phyloP scores from a whole-genome alignment of 2,329 filamentous ascomycete species.

The Colletotrichum higginsianum region DNA sequence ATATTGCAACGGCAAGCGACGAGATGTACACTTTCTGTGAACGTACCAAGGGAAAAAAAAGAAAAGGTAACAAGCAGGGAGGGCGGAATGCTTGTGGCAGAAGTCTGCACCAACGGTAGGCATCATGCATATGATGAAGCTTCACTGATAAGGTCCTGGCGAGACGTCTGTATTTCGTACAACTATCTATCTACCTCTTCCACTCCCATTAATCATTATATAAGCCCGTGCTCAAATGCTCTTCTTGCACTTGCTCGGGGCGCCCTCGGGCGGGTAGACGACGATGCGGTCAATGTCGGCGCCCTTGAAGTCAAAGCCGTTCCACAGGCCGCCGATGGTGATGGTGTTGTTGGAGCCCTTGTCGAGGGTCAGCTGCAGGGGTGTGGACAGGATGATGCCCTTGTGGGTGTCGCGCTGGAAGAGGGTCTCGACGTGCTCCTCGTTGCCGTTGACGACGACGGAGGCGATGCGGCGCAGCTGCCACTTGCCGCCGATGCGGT shows the following conservation, averaged over 20 bases:
- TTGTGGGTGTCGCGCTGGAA: conserved; percentile 70
- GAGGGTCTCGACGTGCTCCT: conserved; percentile 60
- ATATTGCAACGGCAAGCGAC: no score
- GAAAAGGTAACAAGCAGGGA: no score
- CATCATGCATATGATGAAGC: neutral
- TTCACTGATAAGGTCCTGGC: neutral
- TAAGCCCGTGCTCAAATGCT: neutral
- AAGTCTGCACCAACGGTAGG: neutral
- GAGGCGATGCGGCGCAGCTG: conserved; percentile 72
- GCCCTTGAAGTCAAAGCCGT: conserved; percentile 70
- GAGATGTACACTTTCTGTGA: no score
- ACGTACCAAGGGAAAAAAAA: no score
- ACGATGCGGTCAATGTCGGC: conserved; percentile 73
- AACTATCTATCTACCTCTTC: neutral
- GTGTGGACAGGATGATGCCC: conserved; percentile 71
- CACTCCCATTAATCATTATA: conserved; percentile 10
- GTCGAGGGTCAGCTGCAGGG: conserved; percentile 67
- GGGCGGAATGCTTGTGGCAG: neutral
- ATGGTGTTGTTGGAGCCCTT: conserved; percentile 68
- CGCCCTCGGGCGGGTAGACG: conserved; percentile 69
- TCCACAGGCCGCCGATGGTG: conserved; percentile 69
- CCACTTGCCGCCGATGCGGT: conserved; percentile 73
- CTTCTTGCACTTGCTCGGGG: conserved; percentile 26
- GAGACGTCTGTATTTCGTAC: neutral
- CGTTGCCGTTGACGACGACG: conserved; percentile 69